Conservation (phyloP, 2,329 filamentous ascomycete species). For the Pseudocercospora macadamiae region DNA sequence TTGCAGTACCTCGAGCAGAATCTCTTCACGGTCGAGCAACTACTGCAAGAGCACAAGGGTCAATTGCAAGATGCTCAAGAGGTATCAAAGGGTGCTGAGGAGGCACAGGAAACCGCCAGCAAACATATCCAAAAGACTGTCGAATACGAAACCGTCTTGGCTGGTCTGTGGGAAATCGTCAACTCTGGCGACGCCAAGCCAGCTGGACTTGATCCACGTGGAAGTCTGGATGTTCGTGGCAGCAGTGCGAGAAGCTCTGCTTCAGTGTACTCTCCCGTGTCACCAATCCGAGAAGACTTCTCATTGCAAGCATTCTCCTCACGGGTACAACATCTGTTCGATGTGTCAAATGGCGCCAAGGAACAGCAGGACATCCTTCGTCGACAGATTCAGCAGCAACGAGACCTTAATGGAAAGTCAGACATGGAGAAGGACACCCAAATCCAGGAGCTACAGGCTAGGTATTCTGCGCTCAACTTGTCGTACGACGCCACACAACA, state of each 20-base stretch:
- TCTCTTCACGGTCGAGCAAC: slow-evolving; percentile 45
- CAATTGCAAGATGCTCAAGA: slow-evolving; percentile 32
- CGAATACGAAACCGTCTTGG: slow-evolving; percentile 59
- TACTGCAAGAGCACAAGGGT: slow-evolving; percentile 37
- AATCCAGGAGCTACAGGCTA: slow-evolving; percentile 30
- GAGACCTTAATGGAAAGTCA: slow-evolving; percentile 86
- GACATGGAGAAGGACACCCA: slow-evolving; percentile 59
- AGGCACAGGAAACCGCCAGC: slow-evolving; percentile 27
- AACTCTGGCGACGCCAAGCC: slow-evolving; percentile 40
- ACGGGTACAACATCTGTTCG: slow-evolving; percentile 78
- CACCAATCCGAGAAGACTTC: slow-evolving; percentile 55
- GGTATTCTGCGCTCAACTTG: slow-evolving; percentile 32
- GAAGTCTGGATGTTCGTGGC: slow-evolving; percentile 60
- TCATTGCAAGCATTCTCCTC: slow-evolving; percentile 74
- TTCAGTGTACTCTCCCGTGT: slow-evolving; percentile 14
- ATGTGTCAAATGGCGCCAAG: slow-evolving; percentile 73
- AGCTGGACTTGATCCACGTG: slow-evolving; percentile 53
- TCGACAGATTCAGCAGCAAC: slow-evolving; percentile 92
- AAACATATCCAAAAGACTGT: slow-evolving; percentile 46
- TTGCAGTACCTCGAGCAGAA: slow-evolving; percentile 68
- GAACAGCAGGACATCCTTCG: slow-evolving; percentile 89
- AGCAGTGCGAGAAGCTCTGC: slow-evolving; percentile 28
- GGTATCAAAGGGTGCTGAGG: slow-evolving; percentile 23
- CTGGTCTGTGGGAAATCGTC: slow-evolving; percentile 58
- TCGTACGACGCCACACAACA: slow-evolving; percentile 34